Percentiles rank a stretch among this genome's conserved stretches.
Evolutionary conservation across 169 alveolate species (phyloP).

Genomic region (Hepatocystis sp.): DNA sequence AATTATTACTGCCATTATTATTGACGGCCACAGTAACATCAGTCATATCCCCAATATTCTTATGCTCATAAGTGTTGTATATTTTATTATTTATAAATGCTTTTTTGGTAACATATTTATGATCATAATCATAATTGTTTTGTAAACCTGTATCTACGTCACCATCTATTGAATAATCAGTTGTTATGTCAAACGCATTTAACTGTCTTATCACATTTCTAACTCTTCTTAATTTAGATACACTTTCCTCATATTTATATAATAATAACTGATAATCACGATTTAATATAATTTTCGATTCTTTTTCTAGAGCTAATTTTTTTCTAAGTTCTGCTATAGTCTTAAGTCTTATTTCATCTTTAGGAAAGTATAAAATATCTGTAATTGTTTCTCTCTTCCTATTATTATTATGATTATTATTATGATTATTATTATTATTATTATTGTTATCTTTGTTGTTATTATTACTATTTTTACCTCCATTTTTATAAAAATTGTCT

Average conservation of each 20-base stretch:
- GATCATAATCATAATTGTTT: conserved; percentile 13
- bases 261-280: conserved; percentile 32
- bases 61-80: too few species aligned
- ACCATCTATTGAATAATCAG: conserved; percentile 4
- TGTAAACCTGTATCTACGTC: conserved; percentile 20
- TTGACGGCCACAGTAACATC: too few species aligned
- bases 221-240: conserved; percentile 40
- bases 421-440: background rate
- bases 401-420: background rate
- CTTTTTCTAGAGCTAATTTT: conserved; percentile 37
- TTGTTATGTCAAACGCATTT: conserved; percentile 14
- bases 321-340: conserved; percentile 60
- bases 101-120: too few species aligned
- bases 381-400: conserved; percentile 2
- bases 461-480: too few species aligned
- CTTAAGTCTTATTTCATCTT: conserved; percentile 39
- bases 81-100: too few species aligned
- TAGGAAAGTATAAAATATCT: conserved; percentile 40
- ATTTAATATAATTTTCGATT: conserved; percentile 28
- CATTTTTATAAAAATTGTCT: too few species aligned
- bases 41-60: too few species aligned
- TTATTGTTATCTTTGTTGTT: background rate
- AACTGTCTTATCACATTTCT: conserved; percentile 37
- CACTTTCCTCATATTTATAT: conserved; percentile 55
- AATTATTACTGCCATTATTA: too few species aligned